Evolutionary conservation across 495 filamentous ascomycete species (phyloP).

Genomic region (Tuber calosporum): DNA sequence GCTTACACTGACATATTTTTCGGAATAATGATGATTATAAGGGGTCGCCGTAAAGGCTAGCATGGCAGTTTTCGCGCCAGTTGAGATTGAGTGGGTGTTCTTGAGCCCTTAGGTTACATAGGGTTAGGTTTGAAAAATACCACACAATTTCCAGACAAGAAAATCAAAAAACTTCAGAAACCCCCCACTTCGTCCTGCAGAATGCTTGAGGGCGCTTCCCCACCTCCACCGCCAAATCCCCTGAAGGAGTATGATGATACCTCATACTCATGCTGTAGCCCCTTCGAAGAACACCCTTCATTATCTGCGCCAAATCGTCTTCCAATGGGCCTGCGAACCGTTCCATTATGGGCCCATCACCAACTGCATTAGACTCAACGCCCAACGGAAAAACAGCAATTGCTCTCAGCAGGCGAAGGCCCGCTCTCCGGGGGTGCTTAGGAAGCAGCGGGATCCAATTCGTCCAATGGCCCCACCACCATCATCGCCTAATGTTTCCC

Average conservation of each 20-base stretch:
- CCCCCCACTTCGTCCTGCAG: conserved; percentile 16
- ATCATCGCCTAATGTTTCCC: not conserved
- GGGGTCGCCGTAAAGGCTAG: not conserved
- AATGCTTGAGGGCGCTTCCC: conserved; percentile 22
- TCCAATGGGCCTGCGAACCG: conserved; percentile 21
- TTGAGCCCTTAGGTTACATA: not conserved
- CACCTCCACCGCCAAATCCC: conserved; percentile 9
- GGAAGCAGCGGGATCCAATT: not conserved
- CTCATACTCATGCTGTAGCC: conserved; percentile 28
- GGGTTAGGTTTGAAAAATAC: not conserved
- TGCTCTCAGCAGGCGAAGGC: not conserved
- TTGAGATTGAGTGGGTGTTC: not conserved
- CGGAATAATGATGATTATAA: not conserved
- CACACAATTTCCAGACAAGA: not conserved
- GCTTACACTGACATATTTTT: not conserved
- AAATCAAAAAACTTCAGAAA: conserved; percentile 8
- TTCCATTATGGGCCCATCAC: conserved; percentile 7
- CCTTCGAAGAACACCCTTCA: conserved; percentile 36
- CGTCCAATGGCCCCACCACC: not conserved
- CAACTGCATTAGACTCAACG: conserved; percentile 15
- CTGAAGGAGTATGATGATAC: conserved; percentile 34
- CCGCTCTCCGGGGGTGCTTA: conserved; percentile 5
- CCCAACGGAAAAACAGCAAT: not conserved
- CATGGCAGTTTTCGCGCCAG: not conserved
- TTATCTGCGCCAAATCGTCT: conserved; percentile 37